A percentile compares a stretch with the other conserved stretches of the same genome.
phyloP scores from a whole-genome alignment of 495 filamentous ascomycete species.

The Penicillium robsamsonii region DNA sequence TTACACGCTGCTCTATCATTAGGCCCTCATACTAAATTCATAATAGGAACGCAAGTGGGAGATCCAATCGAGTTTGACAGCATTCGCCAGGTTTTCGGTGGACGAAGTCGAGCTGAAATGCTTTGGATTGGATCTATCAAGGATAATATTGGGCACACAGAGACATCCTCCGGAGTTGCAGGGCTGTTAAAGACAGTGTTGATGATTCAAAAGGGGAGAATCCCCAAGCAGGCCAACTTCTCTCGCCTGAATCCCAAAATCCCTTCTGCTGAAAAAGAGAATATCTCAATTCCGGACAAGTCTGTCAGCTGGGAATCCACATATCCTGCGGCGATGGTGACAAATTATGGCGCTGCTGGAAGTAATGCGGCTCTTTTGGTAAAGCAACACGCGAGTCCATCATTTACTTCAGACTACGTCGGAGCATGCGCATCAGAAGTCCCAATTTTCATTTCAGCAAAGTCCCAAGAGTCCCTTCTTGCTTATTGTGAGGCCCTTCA shows the following conservation, averaged over 20 bases:
- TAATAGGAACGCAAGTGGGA: slow-evolving; percentile 40
- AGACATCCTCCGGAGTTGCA: slow-evolving; percentile 41
- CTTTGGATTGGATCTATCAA: slow-evolving; percentile 44
- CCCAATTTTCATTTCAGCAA: too few species aligned
- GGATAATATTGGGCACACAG: slow-evolving; percentile 43
- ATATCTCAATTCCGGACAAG: neutral
- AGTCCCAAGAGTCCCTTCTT: too few species aligned
- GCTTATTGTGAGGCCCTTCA: too few species aligned
- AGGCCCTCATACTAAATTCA: too few species aligned
- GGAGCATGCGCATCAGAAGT: too few species aligned
- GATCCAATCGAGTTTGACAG: slow-evolving; percentile 32
- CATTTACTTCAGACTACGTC: too few species aligned
- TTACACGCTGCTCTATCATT: too few species aligned
- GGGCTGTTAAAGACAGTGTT: slow-evolving; percentile 38
- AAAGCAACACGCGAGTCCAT: too few species aligned
- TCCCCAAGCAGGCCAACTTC: slow-evolving; percentile 35
- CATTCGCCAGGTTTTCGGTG: slow-evolving; percentile 29
- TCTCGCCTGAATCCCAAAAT: slow-evolving; percentile 28
- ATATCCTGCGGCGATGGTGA: slow-evolving; percentile 35
- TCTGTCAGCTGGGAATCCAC: too few species aligned
- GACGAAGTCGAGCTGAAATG: too few species aligned
- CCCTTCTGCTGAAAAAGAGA: too few species aligned
- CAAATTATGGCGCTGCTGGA: slow-evolving; percentile 38
- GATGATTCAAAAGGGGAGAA: slow-evolving; percentile 40
- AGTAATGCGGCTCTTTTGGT: slow-evolving; percentile 31